A percentile compares a stretch with the other conserved stretches of the same genome.
phyloP scores from a whole-genome alignment of 2,329 filamentous ascomycete genomes.

The Zymoseptoria brevis region DNA sequence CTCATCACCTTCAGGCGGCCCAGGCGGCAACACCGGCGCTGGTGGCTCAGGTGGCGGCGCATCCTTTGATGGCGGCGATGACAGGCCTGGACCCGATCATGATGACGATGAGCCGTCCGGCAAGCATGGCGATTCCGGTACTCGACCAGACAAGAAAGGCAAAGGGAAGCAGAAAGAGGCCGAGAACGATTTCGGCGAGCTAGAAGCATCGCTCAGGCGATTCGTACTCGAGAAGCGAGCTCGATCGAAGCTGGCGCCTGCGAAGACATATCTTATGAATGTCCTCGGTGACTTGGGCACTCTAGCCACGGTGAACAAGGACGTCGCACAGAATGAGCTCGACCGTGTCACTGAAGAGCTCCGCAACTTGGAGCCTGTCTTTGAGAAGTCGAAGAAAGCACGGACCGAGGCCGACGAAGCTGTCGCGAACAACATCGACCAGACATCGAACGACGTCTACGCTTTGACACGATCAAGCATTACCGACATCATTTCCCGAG shows the following conservation, averaged over 20 bases:
- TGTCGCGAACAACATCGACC: conserved; percentile 74
- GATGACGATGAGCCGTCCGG: conserved; percentile 49
- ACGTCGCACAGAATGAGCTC: conserved; percentile 78
- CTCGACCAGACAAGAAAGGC: conserved; percentile 36
- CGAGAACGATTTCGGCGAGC: conserved; percentile 76
- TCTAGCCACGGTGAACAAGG: conserved; percentile 76
- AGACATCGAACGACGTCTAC: conserved; percentile 79
- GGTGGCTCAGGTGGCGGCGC: conserved; percentile 28
- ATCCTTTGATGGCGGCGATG: conserved; percentile 31
- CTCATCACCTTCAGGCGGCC: conserved; percentile 46
- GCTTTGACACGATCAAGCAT: conserved; percentile 70
- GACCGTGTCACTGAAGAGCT: conserved; percentile 76
- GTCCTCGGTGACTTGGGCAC: conserved; percentile 79
- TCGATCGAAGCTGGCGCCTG: conserved; percentile 88
- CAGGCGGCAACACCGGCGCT: conserved; percentile 24
- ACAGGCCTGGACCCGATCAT: conserved; percentile 28
- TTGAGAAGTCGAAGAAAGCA: conserved; percentile 75
- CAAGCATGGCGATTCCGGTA: conserved; percentile 42
- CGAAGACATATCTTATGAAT: conserved; percentile 90
- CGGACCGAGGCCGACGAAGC: conserved; percentile 71
- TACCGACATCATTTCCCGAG: conserved; percentile 63
- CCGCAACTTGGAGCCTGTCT: conserved; percentile 71
- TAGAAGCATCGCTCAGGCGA: conserved; percentile 80
- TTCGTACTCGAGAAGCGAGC: conserved; percentile 96
- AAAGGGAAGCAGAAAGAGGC: conserved; percentile 73